These are phyloP conservation scores for Tetraselmis striata DNA, from an alignment of 139 green algal species.

Conservation along the genomic window DNA sequence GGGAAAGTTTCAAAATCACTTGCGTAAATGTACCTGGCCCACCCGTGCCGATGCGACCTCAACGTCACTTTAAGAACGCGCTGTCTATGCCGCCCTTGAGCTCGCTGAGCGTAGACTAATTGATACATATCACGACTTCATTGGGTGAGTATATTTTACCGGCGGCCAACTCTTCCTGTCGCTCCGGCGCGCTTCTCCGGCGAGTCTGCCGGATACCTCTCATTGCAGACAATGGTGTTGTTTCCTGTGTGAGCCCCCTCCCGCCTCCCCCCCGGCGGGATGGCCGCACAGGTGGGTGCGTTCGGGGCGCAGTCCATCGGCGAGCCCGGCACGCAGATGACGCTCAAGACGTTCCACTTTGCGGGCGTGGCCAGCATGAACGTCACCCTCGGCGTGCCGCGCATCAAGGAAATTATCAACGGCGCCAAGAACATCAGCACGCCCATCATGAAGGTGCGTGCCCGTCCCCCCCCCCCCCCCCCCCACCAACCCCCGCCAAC, in stretches of 20 bases:
- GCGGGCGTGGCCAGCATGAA: slow-evolving; percentile 97
- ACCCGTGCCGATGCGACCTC: too few relatives aligned
- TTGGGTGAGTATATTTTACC: too few relatives aligned
- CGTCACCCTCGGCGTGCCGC: slow-evolving; percentile 91
- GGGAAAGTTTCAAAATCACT: too few relatives aligned
- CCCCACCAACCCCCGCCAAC: not conserved
- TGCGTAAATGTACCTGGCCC: too few relatives aligned
- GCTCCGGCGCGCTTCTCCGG: too few relatives aligned
- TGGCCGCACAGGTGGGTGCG: slow-evolving; percentile 64
- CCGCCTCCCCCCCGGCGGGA: not conserved
- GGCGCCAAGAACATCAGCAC: slow-evolving; percentile 89
- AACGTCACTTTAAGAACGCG: too few relatives aligned
- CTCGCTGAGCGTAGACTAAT: too few relatives aligned
- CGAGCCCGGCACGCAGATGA: slow-evolving; percentile 98
- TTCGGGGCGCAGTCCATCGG: slow-evolving; percentile 91
- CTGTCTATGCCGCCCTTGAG: too few relatives aligned
- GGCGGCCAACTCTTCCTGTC: too few relatives aligned
- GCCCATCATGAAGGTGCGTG: slow-evolving; percentile 82
- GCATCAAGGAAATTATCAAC: slow-evolving; percentile 99
- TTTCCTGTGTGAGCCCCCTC: not conserved
- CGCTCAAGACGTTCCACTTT: slow-evolving; percentile 99
- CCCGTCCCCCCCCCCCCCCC: not conserved
- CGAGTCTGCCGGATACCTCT: too few relatives aligned
- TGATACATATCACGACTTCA: too few relatives aligned
- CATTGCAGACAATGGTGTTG: too few relatives aligned